Percentiles rank a stretch among this genome's conserved stretches.
phyloP scores from a whole-genome alignment of 176 grass and related monocot species.

The Cenchrus purpureus region DNA sequence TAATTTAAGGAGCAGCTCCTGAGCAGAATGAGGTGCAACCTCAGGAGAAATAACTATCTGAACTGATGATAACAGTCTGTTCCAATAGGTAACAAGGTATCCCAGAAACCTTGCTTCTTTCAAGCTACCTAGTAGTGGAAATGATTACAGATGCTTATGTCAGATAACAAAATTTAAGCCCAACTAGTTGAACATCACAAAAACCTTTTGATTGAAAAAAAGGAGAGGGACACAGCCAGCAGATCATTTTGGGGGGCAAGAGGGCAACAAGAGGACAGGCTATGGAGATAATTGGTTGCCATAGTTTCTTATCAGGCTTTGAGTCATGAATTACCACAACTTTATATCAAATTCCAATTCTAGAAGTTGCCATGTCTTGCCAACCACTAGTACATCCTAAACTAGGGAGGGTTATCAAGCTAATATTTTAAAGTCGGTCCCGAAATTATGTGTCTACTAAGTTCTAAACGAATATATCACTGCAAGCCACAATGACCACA shows the following conservation, averaged over 20 bases:
- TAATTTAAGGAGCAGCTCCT: not conserved
- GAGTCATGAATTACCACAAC: not conserved
- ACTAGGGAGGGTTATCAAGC: not conserved
- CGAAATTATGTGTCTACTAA: not conserved
- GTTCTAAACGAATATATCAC: not conserved
- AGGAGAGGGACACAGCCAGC: not conserved
- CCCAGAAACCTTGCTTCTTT: not conserved
- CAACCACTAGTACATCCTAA: slow-evolving; percentile 6
- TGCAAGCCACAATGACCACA: slow-evolving; percentile 4
- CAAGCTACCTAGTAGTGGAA: not conserved
- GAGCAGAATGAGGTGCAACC: not conserved
- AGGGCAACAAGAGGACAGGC: not conserved
- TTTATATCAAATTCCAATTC: not conserved
- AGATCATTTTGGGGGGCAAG: not conserved
- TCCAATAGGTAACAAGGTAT: not conserved
- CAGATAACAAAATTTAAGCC: slow-evolving; percentile 1
- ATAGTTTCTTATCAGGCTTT: not conserved
- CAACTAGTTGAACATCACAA: not conserved
- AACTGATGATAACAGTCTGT: not conserved
- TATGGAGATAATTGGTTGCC: not conserved
- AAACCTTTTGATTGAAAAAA: not conserved
- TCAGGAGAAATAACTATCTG: not conserved
- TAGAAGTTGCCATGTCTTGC: slow-evolving; percentile 18
- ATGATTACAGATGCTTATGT: not conserved
- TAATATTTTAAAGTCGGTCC: not conserved